A percentile compares a stretch with the other conserved stretches of the same genome.
Evolutionary conservation across 495 filamentous ascomycete genomes (phyloP).

Genomic region (Neurospora intermedia): DNA sequence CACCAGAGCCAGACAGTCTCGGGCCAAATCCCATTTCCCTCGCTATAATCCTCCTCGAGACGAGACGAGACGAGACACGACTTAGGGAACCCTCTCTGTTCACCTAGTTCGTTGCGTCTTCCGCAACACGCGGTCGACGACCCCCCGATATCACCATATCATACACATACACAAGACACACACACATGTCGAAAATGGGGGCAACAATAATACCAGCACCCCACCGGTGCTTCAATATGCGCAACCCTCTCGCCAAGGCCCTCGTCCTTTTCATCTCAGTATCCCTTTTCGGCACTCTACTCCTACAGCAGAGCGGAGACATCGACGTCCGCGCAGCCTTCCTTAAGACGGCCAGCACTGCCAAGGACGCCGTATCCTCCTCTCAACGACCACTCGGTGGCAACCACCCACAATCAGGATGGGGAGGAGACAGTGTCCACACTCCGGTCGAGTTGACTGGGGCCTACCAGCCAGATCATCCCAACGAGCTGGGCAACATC

Average conservation of each 20-base stretch:
- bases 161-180: background rate
- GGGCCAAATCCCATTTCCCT: background rate
- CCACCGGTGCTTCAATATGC: slow-evolving; percentile 33
- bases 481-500: slow-evolving; percentile 4
- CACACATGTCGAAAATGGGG: slow-evolving; percentile 21
- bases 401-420: background rate
- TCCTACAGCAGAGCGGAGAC: slow-evolving; percentile 24
- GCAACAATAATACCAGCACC: slow-evolving; percentile 22
- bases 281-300: slow-evolving; percentile 22
- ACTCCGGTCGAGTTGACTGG: slow-evolving; percentile 1
- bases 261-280: slow-evolving; percentile 26
- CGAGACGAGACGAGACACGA: background rate
- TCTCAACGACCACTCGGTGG: slow-evolving; percentile 22
- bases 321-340: slow-evolving; percentile 29
- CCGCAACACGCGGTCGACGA: background rate
- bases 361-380: slow-evolving; percentile 19
- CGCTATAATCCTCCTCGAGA: background rate
- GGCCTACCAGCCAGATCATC: slow-evolving; percentile 6
- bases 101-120: background rate
- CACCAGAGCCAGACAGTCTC: background rate
- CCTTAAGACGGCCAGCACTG: slow-evolving; percentile 25
- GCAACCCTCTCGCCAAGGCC: slow-evolving; percentile 32
- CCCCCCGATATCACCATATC: background rate
- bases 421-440: background rate
- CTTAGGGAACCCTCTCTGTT: background rate